phyloP scores from a whole-genome alignment of 2,329 filamentous ascomycete species.

The Alternaria hordeiaustralica region DNA sequence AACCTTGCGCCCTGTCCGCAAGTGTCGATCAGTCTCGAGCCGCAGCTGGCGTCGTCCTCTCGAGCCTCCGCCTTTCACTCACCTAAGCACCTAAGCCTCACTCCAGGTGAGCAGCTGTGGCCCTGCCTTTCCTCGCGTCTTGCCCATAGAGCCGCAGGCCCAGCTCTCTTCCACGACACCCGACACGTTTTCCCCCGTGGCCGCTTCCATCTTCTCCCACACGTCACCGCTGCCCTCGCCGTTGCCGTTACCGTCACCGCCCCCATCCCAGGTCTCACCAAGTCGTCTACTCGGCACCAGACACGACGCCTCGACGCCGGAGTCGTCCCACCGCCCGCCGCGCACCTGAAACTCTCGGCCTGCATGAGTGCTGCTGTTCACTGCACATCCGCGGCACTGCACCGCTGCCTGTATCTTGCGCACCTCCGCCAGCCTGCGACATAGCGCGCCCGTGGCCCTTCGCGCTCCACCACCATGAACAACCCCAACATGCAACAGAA shows the following conservation, averaged over 20 bases:
- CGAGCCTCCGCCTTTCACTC: conserved; percentile 9
- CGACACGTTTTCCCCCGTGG: background rate
- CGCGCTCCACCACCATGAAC: conserved; percentile 39
- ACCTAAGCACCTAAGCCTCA: conserved; percentile 16
- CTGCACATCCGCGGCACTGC: conserved; percentile 23
- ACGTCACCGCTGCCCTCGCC: background rate
- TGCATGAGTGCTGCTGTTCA: conserved; percentile 28
- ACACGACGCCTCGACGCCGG: conserved; percentile 6
- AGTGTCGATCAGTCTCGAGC: conserved; percentile 17
- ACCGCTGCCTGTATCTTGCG: conserved; percentile 20
- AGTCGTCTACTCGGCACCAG: conserved; percentile 1
- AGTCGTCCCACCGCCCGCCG: background rate
- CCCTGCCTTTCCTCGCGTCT: background rate
- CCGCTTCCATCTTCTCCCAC: background rate
- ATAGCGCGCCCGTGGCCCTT: conserved; percentile 6
- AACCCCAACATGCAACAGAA: conserved; percentile 41
- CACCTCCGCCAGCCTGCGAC: conserved; percentile 6
- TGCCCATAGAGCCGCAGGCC: background rate
- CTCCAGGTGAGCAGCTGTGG: conserved; percentile 14
- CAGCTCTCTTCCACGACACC: conserved; percentile 1
- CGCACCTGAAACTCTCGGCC: conserved; percentile 5
- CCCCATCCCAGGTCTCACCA: background rate
- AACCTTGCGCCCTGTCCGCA: conserved; percentile 9
- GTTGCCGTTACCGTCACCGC: conserved; percentile 1
- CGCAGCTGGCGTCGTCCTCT: conserved; percentile 15